Evolutionary conservation across 148 eudicot species (phyloP).

Genomic region (Linanthus parryae): DNA sequence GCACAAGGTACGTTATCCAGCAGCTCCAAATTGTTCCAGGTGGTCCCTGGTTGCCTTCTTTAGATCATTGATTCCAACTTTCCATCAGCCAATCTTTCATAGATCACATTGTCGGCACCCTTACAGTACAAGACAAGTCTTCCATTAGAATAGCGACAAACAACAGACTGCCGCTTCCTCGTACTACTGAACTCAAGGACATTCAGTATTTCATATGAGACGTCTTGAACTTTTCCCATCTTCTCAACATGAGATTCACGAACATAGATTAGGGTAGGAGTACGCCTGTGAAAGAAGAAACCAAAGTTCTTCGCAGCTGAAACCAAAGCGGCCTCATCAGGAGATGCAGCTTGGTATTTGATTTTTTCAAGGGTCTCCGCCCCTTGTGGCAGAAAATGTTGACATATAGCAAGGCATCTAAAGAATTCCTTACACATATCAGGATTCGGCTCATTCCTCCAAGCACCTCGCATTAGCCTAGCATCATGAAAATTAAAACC

Average conservation of each 20-base stretch:
- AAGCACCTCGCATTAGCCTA: slow-evolving; percentile 82
- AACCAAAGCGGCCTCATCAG: slow-evolving; percentile 97
- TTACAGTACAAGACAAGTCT: slow-evolving; percentile 96
- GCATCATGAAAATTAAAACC: slow-evolving; percentile 88
- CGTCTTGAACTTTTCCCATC: slow-evolving; percentile 83
- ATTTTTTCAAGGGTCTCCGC: slow-evolving; percentile 90
- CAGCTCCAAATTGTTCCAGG: slow-evolving; percentile 88
- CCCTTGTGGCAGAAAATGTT: slow-evolving; percentile 97
- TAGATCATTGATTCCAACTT: slow-evolving; percentile 59
- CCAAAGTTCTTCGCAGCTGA: slow-evolving; percentile 97
- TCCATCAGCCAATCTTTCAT: slow-evolving; percentile 69
- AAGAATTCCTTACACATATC: slow-evolving; percentile 91
- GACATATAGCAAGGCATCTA: slow-evolving; percentile 98
- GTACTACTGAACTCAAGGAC: slow-evolving; percentile 98
- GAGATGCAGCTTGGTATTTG: slow-evolving; percentile 94
- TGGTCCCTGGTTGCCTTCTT: slow-evolving; percentile 66
- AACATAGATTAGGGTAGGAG: slow-evolving; percentile 87
- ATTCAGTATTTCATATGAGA: slow-evolving; percentile 82
- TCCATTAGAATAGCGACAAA: slow-evolving; percentile 88
- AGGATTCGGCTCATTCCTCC: slow-evolving; percentile 85
- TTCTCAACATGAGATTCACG: slow-evolving; percentile 93
- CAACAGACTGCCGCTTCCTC: slow-evolving; percentile 96
- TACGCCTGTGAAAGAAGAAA: slow-evolving; percentile 97
- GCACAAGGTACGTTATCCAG: slow-evolving; percentile 93
- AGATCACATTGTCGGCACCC: slow-evolving; percentile 99